Evolutionary conservation across 352 stramenopile genomes (phyloP), one percentile per base, ranked within the genome.

Genomic region (Phytophthora fragariaefolia): DNA sequence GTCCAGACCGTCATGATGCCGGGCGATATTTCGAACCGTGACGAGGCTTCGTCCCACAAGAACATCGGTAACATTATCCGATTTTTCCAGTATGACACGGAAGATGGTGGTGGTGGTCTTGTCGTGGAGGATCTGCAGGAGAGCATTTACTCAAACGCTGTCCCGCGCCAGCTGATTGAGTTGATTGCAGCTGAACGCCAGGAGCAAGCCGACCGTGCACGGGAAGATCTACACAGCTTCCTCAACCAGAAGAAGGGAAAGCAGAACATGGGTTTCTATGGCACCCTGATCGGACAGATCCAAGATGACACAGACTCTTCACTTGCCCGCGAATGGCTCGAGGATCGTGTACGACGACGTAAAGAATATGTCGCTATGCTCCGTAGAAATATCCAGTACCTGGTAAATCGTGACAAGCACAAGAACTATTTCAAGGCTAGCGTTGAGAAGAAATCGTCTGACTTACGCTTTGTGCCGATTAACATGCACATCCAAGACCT

Each of bases 381-480:
- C 5, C 83, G 85, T 2, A 87, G 92, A 65, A 94, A 95, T 47
- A 91, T 94, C 30, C 89, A 96, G 59, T 92, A 91, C 36, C 52
- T 94, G 24, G 87, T 96, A 27, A 92, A 93, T 42, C 87, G 87
- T 18, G 87, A 95, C 71, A 95, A 95, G 57, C 82, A 96, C 80
- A 95, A 95, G 52, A 80, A 89, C 50, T 95, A 95, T 43, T 96
- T 96, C 75, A 96, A 96, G 67, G 85, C 89, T 4, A 95, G 87
- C 54, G 84, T 95, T 15, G 89, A 94, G 62, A 96, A 95, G 53
- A 95, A 95, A 53, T 91, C 82, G 15, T 61, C 78, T 0, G 87
- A 93, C 20, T 64, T 96, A 62, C 86, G 86, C 1, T 96, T 96
- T 40, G 85, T 96, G 24, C 89, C 89, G 13, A 92, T 95, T 57